phyloP scores from a whole-genome alignment of 257 asterid genomes.

The Solanum commersonii region DNA sequence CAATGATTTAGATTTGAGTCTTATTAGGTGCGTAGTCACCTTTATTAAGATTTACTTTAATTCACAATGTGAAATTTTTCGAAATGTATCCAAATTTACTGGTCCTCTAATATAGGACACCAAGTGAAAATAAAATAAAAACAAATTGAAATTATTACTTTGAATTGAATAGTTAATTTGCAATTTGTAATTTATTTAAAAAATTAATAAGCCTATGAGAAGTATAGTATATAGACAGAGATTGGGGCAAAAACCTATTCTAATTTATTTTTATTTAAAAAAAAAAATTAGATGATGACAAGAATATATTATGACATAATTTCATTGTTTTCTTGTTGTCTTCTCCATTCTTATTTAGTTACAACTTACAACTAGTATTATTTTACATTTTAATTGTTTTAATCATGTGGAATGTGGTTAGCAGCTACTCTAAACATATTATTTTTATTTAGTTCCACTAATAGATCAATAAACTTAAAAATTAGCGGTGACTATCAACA shows the following conservation, averaged over 20 bases:
- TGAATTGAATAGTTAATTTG: background rate
- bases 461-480: background rate
- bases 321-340: no score
- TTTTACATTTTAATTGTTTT: background rate
- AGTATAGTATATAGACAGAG: background rate
- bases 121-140: background rate
- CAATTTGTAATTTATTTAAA: background rate
- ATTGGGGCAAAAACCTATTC: background rate
- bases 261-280: no score
- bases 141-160: no score
- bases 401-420: background rate
- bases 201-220: background rate
- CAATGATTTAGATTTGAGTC: background rate
- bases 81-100: background rate
- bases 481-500: background rate
- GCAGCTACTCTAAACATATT: background rate
- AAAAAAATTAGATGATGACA: no score
- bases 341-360: background rate
- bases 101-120: background rate
- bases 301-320: no score
- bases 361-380: background rate
- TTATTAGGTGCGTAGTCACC: fast-evolving
- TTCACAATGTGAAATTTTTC: background rate
- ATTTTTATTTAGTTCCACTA: background rate
- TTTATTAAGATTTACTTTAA: background rate